phyloP scores from a whole-genome alignment of 352 stramenopile species.

The Pythium dissimile region DNA sequence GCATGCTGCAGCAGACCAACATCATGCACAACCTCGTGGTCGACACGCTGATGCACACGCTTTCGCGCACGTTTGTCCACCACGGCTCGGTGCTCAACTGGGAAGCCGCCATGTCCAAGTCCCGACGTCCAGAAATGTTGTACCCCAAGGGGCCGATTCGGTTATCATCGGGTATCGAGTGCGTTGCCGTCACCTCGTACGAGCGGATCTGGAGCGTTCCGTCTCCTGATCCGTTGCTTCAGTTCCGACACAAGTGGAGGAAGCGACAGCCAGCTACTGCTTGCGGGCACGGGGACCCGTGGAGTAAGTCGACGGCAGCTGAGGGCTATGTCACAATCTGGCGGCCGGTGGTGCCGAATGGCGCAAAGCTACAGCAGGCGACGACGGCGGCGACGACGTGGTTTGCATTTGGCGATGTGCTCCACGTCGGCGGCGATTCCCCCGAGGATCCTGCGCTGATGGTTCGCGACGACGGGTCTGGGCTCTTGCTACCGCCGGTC shows the following conservation, averaged over 20 bases:
- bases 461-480: conserved; percentile 48
- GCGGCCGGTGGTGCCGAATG: conserved; percentile 46
- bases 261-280: conserved; percentile 26
- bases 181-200: conserved; percentile 67
- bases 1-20: conserved; percentile 25
- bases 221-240: conserved; percentile 67
- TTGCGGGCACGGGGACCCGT: conserved; percentile 11
- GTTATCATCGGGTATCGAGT: conserved; percentile 68
- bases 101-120: conserved; percentile 41
- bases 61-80: conserved; percentile 58
- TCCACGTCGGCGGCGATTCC: conserved; percentile 54
- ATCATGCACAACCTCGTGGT: conserved; percentile 66
- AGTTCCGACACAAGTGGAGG: conserved; percentile 81
- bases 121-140: conserved; percentile 36
- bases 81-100: conserved; percentile 33
- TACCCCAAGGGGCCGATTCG: conserved; percentile 72
- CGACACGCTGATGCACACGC: conserved; percentile 76
- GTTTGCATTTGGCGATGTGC: conserved; percentile 73
- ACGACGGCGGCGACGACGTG: conserved; percentile 34
- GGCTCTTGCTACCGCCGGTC: conserved; percentile 51
- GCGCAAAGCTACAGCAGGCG: conserved; percentile 28
- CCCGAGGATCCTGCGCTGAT: conserved; percentile 58
- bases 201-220: conserved; percentile 83
- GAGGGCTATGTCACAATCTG: conserved; percentile 74
- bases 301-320: conserved; percentile 39